Conservation (phyloP, 768 basidiomycete genomes). For the Agaricus subrufescens region DNA sequence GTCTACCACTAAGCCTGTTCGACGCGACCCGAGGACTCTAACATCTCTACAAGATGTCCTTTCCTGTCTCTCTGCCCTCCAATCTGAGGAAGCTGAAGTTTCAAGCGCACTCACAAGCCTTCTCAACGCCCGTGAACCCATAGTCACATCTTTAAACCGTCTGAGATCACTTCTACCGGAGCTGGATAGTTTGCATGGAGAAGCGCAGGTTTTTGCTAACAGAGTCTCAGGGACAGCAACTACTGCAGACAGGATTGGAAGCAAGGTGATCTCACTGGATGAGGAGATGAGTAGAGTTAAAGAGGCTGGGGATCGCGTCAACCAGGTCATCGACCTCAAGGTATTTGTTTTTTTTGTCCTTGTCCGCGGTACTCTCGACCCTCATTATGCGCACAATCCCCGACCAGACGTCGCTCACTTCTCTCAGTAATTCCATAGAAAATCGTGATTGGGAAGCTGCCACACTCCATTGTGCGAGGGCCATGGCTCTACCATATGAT, state of each 20-base stretch:
- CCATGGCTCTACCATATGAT: conserved; percentile 77
- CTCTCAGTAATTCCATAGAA: conserved; percentile 71
- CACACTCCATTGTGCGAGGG: conserved; percentile 83
- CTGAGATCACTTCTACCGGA: conserved; percentile 57
- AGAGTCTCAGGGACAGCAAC: conserved; percentile 70
- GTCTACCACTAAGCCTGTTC: background rate
- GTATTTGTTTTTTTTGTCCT: conserved; percentile 32
- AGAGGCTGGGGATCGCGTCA: conserved; percentile 87
- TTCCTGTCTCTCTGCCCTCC: conserved; percentile 66
- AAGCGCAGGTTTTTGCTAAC: conserved; percentile 48
- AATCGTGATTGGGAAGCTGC: conserved; percentile 94
- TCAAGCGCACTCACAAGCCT: conserved; percentile 69
- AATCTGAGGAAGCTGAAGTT: conserved; percentile 74
- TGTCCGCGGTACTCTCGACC: background rate
- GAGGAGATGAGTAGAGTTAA: conserved; percentile 90
- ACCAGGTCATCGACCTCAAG: conserved; percentile 94
- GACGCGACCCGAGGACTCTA: conserved; percentile 38
- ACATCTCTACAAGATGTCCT: conserved; percentile 67
- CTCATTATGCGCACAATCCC: conserved; percentile 2
- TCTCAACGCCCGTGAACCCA: conserved; percentile 63
- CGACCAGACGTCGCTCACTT: conserved; percentile 33
- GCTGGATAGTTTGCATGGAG: conserved; percentile 56
- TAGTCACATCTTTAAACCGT: conserved; percentile 55
- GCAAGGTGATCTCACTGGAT: conserved; percentile 83
- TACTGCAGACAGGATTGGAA: conserved; percentile 88